phyloP scores from a whole-genome alignment of 2,329 filamentous ascomycete genomes.

The Epichloe festucae region DNA sequence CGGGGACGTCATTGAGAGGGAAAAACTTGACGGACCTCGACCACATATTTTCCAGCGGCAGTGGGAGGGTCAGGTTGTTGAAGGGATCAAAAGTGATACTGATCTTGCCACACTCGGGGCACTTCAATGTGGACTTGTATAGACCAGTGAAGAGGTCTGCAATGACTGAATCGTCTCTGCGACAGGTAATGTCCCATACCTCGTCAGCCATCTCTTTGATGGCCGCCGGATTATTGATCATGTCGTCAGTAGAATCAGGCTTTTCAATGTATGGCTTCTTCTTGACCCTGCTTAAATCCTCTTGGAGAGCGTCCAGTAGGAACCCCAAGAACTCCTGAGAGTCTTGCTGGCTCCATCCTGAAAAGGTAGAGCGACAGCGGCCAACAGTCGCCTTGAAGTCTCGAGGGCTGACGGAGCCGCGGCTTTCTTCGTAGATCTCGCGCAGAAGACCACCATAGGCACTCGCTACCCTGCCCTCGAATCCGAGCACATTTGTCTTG shows the following conservation, averaged over 20 bases:
- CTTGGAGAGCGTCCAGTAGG: conserved; percentile 83
- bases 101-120: conserved; percentile 81
- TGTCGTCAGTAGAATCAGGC: conserved; percentile 93
- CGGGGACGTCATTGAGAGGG: conserved; percentile 57
- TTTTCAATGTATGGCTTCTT: conserved; percentile 98
- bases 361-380: conserved; percentile 71
- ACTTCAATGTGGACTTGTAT: conserved; percentile 95
- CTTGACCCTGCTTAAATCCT: conserved; percentile 84
- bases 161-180: conserved; percentile 87
- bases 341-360: conserved; percentile 91
- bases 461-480: conserved; percentile 75
- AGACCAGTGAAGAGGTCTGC: conserved; percentile 93
- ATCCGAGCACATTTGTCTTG: conserved; percentile 68
- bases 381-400: conserved; percentile 77
- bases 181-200: conserved; percentile 85
- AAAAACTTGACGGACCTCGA: conserved; percentile 61
- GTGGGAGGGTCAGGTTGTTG: conserved; percentile 81
- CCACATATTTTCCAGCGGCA: conserved; percentile 81
- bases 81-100: conserved; percentile 99
- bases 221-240: conserved; percentile 68
- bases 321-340: conserved; percentile 96
- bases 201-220: conserved; percentile 76
- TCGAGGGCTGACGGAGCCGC: conserved; percentile 60
- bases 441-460: conserved; percentile 66
- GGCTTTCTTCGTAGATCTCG: conserved; percentile 61